phyloP scores from a whole-genome alignment of 106 monocot genomes.

The Acorus calamus region DNA sequence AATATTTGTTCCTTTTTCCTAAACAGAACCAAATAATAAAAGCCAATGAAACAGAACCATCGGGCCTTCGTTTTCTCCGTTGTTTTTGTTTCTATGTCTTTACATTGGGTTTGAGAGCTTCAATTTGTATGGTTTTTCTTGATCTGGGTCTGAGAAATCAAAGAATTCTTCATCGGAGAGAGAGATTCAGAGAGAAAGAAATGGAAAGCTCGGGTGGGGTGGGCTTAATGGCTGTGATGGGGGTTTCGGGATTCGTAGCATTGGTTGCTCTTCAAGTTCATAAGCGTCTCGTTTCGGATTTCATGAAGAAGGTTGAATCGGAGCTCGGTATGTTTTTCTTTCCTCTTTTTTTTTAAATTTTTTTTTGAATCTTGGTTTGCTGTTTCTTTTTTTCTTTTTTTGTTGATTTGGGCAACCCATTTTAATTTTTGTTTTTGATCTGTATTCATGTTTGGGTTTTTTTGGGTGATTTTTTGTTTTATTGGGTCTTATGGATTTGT shows the following conservation, averaged over 20 bases:
- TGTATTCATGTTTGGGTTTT: too few relatives aligned
- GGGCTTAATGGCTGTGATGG: slow-evolving; percentile 52
- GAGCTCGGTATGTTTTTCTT: slow-evolving; percentile 25
- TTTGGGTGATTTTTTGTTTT: too few relatives aligned
- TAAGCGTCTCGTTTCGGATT: slow-evolving; percentile 37
- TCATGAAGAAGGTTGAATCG: slow-evolving; percentile 30
- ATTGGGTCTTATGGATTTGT: too few relatives aligned
- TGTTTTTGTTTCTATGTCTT: too few relatives aligned
- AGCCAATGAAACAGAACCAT: too few relatives aligned
- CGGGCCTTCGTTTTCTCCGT: too few relatives aligned
- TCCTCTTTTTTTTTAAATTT: background rate
- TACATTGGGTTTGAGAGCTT: too few relatives aligned
- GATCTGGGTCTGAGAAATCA: too few relatives aligned
- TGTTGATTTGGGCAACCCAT: background rate
- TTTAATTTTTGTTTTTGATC: too few relatives aligned
- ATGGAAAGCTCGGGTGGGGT: slow-evolving; percentile 36
- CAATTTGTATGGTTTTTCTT: too few relatives aligned
- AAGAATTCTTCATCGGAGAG: background rate
- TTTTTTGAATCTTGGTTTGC: background rate
- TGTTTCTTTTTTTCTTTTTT: background rate
- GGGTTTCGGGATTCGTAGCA: slow-evolving; percentile 40
- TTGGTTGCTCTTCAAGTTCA: slow-evolving; percentile 32
- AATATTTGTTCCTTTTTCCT: too few relatives aligned
- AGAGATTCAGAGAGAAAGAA: slow-evolving; percentile 3
- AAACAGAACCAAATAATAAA: too few relatives aligned